phyloP scores from a whole-genome alignment of 2,329 filamentous ascomycete genomes.

The Trichoderma harzianum region DNA sequence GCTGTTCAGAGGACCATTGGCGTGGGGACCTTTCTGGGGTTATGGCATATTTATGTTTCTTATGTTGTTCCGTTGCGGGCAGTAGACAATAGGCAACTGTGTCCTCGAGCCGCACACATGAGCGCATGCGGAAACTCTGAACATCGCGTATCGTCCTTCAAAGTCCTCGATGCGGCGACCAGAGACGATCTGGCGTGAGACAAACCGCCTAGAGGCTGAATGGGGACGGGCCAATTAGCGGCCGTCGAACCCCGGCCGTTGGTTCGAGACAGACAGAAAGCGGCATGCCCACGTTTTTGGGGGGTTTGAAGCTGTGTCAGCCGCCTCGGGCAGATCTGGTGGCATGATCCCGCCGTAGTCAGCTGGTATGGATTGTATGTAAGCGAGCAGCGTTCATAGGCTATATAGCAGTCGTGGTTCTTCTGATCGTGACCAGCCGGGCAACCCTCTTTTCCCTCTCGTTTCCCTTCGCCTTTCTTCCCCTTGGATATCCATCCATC shows the following conservation, averaged over 20 bases:
- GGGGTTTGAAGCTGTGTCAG: neutral
- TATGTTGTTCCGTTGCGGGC: neutral
- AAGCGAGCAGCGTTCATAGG: neutral
- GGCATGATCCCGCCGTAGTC: neutral
- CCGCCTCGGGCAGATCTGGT: neutral
- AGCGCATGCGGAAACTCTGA: neutral
- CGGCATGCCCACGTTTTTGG: neutral
- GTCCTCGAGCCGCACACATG: neutral
- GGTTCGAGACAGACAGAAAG: neutral
- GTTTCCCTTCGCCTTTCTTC: neutral
- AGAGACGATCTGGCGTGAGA: neutral
- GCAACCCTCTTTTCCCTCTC: neutral
- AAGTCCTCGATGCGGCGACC: neutral
- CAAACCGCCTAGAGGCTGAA: neutral
- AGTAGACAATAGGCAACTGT: neutral
- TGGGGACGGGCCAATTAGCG: slow-evolving; percentile 6
- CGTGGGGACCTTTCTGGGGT: neutral
- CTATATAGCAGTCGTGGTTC: neutral
- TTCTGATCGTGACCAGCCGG: neutral
- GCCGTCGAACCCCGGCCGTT: neutral
- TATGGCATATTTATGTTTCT: neutral
- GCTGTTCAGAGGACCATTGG: neutral
- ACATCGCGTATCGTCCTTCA: neutral
- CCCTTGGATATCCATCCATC: neutral
- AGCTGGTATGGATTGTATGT: neutral